These are phyloP conservation scores for Nothopassalora personata DNA, from an alignment of 2,329 filamentous ascomycete species.

Conservation along the genomic window DNA sequence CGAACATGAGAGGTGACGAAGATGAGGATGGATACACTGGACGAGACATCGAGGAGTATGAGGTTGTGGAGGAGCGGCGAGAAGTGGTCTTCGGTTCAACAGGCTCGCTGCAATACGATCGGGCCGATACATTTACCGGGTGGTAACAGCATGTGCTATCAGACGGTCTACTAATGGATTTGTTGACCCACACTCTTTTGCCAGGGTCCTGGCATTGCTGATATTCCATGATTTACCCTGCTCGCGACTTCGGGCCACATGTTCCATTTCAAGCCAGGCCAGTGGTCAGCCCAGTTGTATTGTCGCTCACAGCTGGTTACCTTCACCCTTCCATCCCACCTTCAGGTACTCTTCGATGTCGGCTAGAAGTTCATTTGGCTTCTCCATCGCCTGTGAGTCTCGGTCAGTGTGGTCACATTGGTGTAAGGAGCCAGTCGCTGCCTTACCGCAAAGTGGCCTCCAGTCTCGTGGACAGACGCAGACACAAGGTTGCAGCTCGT, in stretches of 20 bases:
- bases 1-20: slow-evolving; percentile 15
- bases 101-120: slow-evolving; percentile 14
- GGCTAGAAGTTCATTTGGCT: slow-evolving; percentile 28
- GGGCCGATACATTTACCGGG: slow-evolving; percentile 13
- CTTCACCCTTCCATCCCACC: slow-evolving; percentile 27
- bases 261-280: neutral
- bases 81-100: slow-evolving; percentile 12
- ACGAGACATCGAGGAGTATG: slow-evolving; percentile 14
- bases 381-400: slow-evolving; percentile 31
- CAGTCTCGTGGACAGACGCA: slow-evolving; percentile 35
- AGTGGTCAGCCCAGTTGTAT: neutral
- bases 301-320: neutral
- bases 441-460: slow-evolving; percentile 35
- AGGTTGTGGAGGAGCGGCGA: slow-evolving; percentile 8
- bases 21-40: slow-evolving; percentile 16
- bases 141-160: slow-evolving; percentile 12
- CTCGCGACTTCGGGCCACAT: neutral
- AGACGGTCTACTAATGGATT: neutral
- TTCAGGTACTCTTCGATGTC: slow-evolving; percentile 33
- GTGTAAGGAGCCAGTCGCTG: neutral
- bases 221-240: neutral
- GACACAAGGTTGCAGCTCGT: slow-evolving; percentile 35
- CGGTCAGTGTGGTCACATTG: neutral
- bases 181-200: neutral
- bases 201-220: neutral